Conservation (phyloP, 331 rosid genomes). For the Malus hybrid region DNA sequence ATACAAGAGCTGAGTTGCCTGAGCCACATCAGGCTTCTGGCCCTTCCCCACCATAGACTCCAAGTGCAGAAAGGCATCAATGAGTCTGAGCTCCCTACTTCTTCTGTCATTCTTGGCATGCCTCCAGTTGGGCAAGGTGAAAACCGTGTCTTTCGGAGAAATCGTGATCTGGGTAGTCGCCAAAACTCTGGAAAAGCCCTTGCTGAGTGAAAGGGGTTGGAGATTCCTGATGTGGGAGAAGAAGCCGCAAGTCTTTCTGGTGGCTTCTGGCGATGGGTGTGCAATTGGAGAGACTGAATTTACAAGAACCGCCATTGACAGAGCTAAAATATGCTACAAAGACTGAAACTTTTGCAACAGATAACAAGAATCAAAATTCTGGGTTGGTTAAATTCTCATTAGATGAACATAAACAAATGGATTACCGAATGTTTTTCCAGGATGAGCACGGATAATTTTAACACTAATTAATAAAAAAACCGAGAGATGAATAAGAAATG, state of each 20-base stretch:
- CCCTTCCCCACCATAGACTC: conserved; percentile 63
- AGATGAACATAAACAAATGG: neutral
- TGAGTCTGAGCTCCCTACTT: conserved; percentile 42
- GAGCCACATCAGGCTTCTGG: conserved; percentile 64
- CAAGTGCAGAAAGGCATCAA: conserved; percentile 61
- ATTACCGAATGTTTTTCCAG: neutral
- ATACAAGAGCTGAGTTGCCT: conserved; percentile 75
- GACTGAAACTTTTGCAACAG: neutral
- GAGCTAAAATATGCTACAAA: neutral
- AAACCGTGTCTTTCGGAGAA: conserved; percentile 58
- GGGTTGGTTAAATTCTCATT: conserved; percentile 15
- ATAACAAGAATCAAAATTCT: conserved; percentile 2
- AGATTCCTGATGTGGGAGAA: conserved; percentile 36
- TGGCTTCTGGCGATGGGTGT: conserved; percentile 36
- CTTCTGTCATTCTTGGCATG: conserved; percentile 40
- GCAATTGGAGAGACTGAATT: conserved; percentile 40
- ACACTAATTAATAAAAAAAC: neutral
- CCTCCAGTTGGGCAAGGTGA: conserved; percentile 69
- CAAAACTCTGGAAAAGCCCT: conserved; percentile 63
- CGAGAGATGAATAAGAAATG: neutral
- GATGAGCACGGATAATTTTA: neutral
- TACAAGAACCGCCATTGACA: conserved; percentile 47
- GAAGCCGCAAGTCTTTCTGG: conserved; percentile 34
- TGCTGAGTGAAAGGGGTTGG: conserved; percentile 37
- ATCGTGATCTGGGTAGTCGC: conserved; percentile 50